Conservation (phyloP, 345 rosid species). For the Mangifera indica region DNA sequence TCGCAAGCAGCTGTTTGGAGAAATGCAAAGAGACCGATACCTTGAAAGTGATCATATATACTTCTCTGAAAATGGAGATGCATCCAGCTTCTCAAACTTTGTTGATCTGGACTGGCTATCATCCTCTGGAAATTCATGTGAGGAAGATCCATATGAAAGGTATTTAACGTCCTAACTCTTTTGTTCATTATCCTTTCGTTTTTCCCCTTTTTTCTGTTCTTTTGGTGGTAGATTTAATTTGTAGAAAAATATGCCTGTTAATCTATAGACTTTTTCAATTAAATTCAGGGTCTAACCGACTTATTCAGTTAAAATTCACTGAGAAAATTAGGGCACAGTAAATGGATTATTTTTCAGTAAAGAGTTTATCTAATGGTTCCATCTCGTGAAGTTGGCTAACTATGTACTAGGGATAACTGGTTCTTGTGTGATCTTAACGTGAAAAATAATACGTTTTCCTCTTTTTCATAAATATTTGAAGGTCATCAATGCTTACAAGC, state of each 20-base stretch:
- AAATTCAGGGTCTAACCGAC: neutral
- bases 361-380: neutral
- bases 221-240: neutral
- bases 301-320: neutral
- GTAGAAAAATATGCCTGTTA: neutral
- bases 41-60: conserved; percentile 49
- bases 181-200: neutral
- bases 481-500: conserved; percentile 57
- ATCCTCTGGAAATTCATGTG: conserved; percentile 85
- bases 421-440: neutral
- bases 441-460: neutral
- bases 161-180: conserved; percentile 25
- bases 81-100: conserved; percentile 77
- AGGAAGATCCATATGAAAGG: conserved; percentile 87
- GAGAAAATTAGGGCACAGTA: neutral
- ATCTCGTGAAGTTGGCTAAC: neutral
- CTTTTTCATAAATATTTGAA: conserved; percentile 31
- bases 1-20: conserved; percentile 71
- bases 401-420: neutral
- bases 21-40: conserved; percentile 46
- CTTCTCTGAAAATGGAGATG: conserved; percentile 68
- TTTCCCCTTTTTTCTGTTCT: neutral
- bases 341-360: neutral
- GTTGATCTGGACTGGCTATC: conserved; percentile 93
- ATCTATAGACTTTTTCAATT: neutral